A percentile compares a stretch with the other conserved stretches of the same genome.
Conservation (phyloP, 2,329 filamentous ascomycete species). For the Pyricularia grisea region DNA sequence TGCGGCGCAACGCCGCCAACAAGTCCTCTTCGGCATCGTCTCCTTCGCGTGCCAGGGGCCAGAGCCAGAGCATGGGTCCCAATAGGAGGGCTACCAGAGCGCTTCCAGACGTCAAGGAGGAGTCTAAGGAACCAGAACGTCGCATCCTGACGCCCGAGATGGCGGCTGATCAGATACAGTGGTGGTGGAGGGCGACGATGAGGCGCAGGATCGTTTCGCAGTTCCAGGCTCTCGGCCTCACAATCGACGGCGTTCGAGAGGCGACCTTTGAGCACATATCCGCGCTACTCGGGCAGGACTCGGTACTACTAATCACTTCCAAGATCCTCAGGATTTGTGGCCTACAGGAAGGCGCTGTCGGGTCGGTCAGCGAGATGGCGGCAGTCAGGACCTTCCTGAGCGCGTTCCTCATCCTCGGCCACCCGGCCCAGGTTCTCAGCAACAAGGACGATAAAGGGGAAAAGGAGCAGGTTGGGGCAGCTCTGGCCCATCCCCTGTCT, state of each 20-base stretch:
- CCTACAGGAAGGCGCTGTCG: slow-evolving; percentile 53
- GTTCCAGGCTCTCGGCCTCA: slow-evolving; percentile 58
- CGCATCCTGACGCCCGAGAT: slow-evolving; percentile 44
- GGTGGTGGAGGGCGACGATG: slow-evolving; percentile 55
- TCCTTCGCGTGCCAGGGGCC: slow-evolving; percentile 25
- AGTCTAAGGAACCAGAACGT: slow-evolving; percentile 26
- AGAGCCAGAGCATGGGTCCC: slow-evolving; percentile 41
- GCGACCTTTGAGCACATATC: slow-evolving; percentile 69
- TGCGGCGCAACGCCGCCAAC: slow-evolving; percentile 43
- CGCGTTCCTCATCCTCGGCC: slow-evolving; percentile 70
- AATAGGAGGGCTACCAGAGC: slow-evolving; percentile 37
- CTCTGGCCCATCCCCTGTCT: slow-evolving; percentile 31
- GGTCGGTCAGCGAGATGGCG: slow-evolving; percentile 59
- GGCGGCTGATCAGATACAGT: slow-evolving; percentile 58
- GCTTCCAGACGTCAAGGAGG: slow-evolving; percentile 40
- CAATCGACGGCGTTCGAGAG: slow-evolving; percentile 59
- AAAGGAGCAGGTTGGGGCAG: slow-evolving; percentile 45
- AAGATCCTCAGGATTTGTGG: slow-evolving; percentile 61
- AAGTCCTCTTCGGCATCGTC: background rate
- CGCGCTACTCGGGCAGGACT: slow-evolving; percentile 55
- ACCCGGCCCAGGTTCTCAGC: slow-evolving; percentile 68
- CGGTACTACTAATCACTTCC: slow-evolving; percentile 56
- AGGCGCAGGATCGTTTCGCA: slow-evolving; percentile 52
- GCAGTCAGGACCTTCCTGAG: slow-evolving; percentile 68
- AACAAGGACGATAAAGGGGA: slow-evolving; percentile 52